phyloP scores from a whole-genome alignment of 371 early-diverging fungal genomes.

The Rhizopus stolonifer region DNA sequence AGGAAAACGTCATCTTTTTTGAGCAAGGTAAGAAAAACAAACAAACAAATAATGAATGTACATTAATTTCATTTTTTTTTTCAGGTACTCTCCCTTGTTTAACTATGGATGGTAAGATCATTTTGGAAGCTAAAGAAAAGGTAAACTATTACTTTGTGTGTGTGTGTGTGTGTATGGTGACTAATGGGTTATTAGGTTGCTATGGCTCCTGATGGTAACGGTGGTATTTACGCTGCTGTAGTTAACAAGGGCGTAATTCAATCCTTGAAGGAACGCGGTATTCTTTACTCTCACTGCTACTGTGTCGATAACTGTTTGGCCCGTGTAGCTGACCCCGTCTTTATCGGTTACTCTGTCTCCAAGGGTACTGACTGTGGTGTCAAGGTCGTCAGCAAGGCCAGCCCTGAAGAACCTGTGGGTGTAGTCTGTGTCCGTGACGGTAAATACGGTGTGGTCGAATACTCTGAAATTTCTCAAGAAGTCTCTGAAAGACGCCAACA shows the following conservation, averaged over 20 bases:
- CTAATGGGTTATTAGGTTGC: conserved; percentile 48
- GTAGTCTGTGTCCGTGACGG: conserved; percentile 87
- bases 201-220: conserved; percentile 81
- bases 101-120: conserved; percentile 80
- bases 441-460: conserved; percentile 90
- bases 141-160: conserved; percentile 64
- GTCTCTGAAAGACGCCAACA: conserved; percentile 68
- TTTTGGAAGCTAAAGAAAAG: conserved; percentile 77
- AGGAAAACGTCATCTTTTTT: conserved; percentile 85
- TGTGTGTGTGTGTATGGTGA: neutral
- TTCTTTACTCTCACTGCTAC: conserved; percentile 83
- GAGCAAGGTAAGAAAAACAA: conserved; percentile 62
- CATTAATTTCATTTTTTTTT: conserved; percentile 4
- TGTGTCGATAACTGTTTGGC: conserved; percentile 96
- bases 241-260: conserved; percentile 61
- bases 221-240: conserved; percentile 76
- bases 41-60: neutral
- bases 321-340: conserved; percentile 92
- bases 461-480: conserved; percentile 86
- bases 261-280: conserved; percentile 55
- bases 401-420: conserved; percentile 91
- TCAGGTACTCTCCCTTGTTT: conserved; percentile 84
- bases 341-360: conserved; percentile 75
- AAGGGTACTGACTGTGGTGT: conserved; percentile 88
- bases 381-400: conserved; percentile 86